phyloP scores from a whole-genome alignment of 208 protist species.

The Trypanosoma avium region DNA sequence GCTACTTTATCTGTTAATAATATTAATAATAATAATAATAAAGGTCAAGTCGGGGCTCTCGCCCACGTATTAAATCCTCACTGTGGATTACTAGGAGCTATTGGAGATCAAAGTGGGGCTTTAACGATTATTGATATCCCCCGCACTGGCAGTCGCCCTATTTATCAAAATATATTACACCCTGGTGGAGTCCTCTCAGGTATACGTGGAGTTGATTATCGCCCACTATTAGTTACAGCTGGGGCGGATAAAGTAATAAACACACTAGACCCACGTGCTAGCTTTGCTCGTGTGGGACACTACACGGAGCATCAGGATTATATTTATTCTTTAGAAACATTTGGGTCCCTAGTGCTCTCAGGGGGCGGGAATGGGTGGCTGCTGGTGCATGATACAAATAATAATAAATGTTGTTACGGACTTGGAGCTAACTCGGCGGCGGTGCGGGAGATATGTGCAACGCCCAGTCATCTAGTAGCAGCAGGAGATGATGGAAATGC shows the following conservation, averaged over 20 bases:
- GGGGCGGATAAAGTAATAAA: slow-evolving; percentile 77
- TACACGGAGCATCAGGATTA: slow-evolving; percentile 74
- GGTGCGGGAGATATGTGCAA: slow-evolving; percentile 72
- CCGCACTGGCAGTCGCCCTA: slow-evolving; percentile 42
- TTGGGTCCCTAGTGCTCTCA: slow-evolving; percentile 60
- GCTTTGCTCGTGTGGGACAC: slow-evolving; percentile 44
- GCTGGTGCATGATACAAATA: slow-evolving; percentile 72
- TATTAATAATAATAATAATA: no score
- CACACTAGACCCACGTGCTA: slow-evolving; percentile 59
- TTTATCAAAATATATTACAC: slow-evolving; percentile 60
- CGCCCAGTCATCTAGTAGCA: slow-evolving; percentile 40
- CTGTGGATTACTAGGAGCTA: slow-evolving; percentile 40
- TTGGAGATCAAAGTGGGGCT: slow-evolving; percentile 77
- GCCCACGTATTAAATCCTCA: slow-evolving; percentile 39
- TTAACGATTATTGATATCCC: slow-evolving; percentile 61
- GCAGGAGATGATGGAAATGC: slow-evolving; percentile 88
- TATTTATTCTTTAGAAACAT: slow-evolving; percentile 76
- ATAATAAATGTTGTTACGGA: slow-evolving; percentile 73
- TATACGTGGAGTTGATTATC: slow-evolving; percentile 40
- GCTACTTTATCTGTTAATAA: slow-evolving; percentile 52
- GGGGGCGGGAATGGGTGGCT: slow-evolving; percentile 82
- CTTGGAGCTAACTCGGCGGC: slow-evolving; percentile 65
- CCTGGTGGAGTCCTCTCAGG: slow-evolving; percentile 71
- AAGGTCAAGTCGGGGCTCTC: slow-evolving; percentile 70
- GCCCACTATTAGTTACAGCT: slow-evolving; percentile 63